Percentiles rank a stretch among this genome's conserved stretches.
Conservation (phyloP, 164 flowering plant species). For the Umbilicus rupestris region DNA sequence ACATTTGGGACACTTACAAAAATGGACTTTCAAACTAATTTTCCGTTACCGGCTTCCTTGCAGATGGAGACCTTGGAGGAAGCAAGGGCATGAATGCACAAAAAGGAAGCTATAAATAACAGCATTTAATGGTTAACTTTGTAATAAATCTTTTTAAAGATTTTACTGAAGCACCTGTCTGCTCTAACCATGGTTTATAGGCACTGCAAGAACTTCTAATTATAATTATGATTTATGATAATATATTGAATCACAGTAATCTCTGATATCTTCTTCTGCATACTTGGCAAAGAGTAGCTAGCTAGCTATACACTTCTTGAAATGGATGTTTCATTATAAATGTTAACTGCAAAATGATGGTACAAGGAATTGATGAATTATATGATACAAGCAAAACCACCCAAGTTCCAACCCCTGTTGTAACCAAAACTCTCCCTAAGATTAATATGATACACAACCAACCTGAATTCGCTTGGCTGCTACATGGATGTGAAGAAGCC, state of each 20-base stretch:
- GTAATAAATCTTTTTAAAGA: too few relatives aligned
- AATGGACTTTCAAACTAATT: not conserved
- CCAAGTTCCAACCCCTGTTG: not conserved
- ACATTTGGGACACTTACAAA: not conserved
- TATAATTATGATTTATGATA: too few relatives aligned
- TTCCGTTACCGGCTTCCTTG: not conserved
- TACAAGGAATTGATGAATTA: not conserved
- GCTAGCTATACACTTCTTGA: not conserved
- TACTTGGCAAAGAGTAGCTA: not conserved
- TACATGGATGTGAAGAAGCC: conserved; percentile 13
- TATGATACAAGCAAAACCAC: not conserved
- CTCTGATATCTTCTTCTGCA: not conserved
- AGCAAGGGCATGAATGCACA: not conserved
- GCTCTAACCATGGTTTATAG: too few relatives aligned
- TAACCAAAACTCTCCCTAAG: not conserved
- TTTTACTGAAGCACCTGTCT: too few relatives aligned
- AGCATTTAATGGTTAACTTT: not conserved
- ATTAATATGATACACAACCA: not conserved
- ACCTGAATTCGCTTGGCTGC: not conserved
- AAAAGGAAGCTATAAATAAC: too few relatives aligned
- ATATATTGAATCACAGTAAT: not conserved
- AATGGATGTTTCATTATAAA: not conserved
- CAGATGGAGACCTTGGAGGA: not conserved
- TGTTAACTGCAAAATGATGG: not conserved
- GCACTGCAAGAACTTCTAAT: not conserved